Evolutionary conservation across 768 basidiomycete genomes (phyloP).

Genomic region (Galerina sulciceps): DNA sequence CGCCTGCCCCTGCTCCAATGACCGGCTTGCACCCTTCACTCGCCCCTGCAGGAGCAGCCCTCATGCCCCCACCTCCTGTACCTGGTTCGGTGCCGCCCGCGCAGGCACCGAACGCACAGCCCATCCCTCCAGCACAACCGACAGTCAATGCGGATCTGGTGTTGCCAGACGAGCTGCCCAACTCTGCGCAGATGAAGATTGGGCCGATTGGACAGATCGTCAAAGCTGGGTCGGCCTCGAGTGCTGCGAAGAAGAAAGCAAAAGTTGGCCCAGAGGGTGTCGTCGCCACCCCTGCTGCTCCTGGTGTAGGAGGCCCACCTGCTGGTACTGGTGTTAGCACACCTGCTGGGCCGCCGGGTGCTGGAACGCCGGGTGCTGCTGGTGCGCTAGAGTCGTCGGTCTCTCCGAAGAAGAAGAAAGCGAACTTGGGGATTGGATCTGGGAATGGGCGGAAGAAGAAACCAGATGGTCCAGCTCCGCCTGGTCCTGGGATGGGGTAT

Average conservation of each 20-base stretch:
- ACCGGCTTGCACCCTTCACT: background rate
- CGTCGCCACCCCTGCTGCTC: no score
- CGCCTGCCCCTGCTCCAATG: slow-evolving; percentile 3
- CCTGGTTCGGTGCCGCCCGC: slow-evolving; percentile 19
- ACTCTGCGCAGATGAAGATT: slow-evolving; percentile 65
- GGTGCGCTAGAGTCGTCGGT: slow-evolving; percentile 6
- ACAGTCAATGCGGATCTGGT: slow-evolving; percentile 30
- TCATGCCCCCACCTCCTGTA: slow-evolving; percentile 6
- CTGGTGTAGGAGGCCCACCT: background rate
- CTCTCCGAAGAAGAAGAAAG: slow-evolving; percentile 48
- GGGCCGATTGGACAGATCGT: slow-evolving; percentile 81
- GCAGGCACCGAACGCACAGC: slow-evolving; percentile 9
- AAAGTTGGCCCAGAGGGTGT: slow-evolving; percentile 13
- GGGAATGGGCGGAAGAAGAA: slow-evolving; percentile 56
- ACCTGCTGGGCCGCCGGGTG: slow-evolving; percentile 22
- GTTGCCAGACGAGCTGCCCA: slow-evolving; percentile 70
- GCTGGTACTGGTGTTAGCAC: slow-evolving; percentile 23
- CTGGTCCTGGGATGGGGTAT: slow-evolving; percentile 11
- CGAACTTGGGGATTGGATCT: slow-evolving; percentile 41
- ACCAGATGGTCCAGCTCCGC: slow-evolving; percentile 16
- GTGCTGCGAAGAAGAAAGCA: slow-evolving; percentile 67
- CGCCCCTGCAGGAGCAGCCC: background rate
- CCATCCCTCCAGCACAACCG: slow-evolving; percentile 16
- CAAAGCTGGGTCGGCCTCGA: slow-evolving; percentile 48
- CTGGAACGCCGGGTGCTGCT: slow-evolving; percentile 24